Conservation (phyloP, 2,329 filamentous ascomycete genomes). For the Claviceps sp. region DNA sequence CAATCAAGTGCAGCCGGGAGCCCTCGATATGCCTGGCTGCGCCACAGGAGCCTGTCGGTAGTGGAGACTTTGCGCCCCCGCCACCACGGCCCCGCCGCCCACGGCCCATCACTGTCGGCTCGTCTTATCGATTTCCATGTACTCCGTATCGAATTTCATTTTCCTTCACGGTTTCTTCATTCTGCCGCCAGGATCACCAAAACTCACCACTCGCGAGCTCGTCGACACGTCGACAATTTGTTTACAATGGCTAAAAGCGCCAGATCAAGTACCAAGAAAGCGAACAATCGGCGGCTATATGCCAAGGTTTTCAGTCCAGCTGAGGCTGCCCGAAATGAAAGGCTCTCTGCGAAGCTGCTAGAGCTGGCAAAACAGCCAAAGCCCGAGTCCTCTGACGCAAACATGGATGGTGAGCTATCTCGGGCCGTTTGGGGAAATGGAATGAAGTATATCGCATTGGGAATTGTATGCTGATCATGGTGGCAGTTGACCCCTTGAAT, state of each 20-base stretch:
- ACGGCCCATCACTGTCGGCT: no score
- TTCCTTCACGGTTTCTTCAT: neutral
- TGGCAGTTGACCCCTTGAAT: slow-evolving; percentile 11
- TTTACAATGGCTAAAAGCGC: slow-evolving; percentile 73
- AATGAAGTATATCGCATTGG: neutral
- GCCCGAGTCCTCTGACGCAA: slow-evolving; percentile 39
- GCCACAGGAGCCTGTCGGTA: neutral
- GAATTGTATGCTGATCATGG: neutral
- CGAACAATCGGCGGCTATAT: slow-evolving; percentile 71
- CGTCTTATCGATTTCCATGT: neutral
- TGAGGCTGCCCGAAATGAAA: slow-evolving; percentile 64
- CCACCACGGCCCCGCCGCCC: neutral
- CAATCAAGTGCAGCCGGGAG: no score
- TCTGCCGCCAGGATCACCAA: neutral
- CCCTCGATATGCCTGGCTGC: neutral
- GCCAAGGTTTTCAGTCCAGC: slow-evolving; percentile 72
- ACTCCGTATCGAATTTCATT: neutral
- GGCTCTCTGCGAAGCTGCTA: slow-evolving; percentile 74
- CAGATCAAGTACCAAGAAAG: slow-evolving; percentile 65
- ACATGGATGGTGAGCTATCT: slow-evolving; percentile 27
- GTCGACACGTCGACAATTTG: neutral
- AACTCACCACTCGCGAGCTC: neutral
- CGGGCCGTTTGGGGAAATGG: neutral
- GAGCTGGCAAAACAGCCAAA: slow-evolving; percentile 68
- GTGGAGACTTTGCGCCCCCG: no score